Evolutionary conservation across 345 rosid genomes (phyloP), one percentile per base, ranked within the genome.

Genomic region (Balakata baccata): DNA sequence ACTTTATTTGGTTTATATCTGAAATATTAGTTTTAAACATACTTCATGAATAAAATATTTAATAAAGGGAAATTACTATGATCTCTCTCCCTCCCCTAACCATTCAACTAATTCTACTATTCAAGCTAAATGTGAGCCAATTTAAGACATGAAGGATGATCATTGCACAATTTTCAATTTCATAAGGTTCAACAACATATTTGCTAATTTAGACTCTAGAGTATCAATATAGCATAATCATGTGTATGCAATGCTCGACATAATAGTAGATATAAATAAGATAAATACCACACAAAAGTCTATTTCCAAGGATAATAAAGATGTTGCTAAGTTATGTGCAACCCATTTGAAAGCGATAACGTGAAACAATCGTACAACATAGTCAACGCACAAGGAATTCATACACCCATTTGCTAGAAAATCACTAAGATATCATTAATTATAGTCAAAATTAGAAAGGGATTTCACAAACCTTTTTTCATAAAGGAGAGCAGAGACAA

Each of bases 401-500:
- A 7, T 29, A 9, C 13, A 70, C 43, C 46, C 45, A 38, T 3
- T 2, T 10, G 10, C 11, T 14, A 11, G 12, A 14, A 3, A 5
- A 62, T 18, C 23, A 38, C 6, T 64, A 65, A 23, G 41, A 6
- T 43, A 52, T 7, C 47, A 5, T 38, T 34, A 51, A 46, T 20
- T 22, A 16, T 11, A n/a, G 3, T 39, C 14, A 11, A 25, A 60
- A 11, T 12, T 2, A 25, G 9, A 43, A 43, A 8, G 1, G 54
- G n/a, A 62, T 7, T 23, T 22, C 60, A 64, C 68, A 2, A 29
- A 92, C 99, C 99, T 95, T 84, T 95, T 95, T 86, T 92, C 99
- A 61, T 92, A 91, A 51, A 95, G 98, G 53, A 94, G 66, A 67
- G 98, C 96, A 2, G 99, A 95, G 72, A 95, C 99, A 34, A 92